A percentile compares a stretch with the other conserved stretches of the same genome.
Conservation (phyloP, 345 rosid species). For the Cochlearia excelsa region DNA sequence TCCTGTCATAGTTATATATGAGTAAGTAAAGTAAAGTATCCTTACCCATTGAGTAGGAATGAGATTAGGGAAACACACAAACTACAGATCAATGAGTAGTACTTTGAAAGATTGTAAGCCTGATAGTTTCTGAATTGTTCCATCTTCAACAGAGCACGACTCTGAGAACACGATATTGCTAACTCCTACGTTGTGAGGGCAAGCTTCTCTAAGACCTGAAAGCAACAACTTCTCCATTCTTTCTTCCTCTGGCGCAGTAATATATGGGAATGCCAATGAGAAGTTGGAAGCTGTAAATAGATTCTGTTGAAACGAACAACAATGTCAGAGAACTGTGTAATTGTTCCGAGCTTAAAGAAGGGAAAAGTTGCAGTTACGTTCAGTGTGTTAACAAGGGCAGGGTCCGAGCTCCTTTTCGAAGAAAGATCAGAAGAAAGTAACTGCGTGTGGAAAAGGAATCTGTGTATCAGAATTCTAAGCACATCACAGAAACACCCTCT, state of each 20-base stretch:
- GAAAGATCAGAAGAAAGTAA: conserved; percentile 70
- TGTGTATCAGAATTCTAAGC: conserved; percentile 5
- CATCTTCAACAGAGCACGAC: conserved; percentile 64
- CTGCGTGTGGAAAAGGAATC: conserved; percentile 38
- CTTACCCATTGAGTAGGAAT: neutral
- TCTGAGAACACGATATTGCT: conserved; percentile 66
- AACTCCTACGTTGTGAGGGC: conserved; percentile 47
- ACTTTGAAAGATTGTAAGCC: conserved; percentile 63
- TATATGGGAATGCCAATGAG: conserved; percentile 92
- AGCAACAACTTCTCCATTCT: conserved; percentile 68
- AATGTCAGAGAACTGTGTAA: conserved; percentile 6
- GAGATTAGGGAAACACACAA: neutral
- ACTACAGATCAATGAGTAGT: conserved; percentile 23
- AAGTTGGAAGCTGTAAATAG: conserved; percentile 64
- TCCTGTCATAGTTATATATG: conserved; percentile 47
- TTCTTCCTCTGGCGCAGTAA: conserved; percentile 67
- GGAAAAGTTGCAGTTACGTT: conserved; percentile 44
- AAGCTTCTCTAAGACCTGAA: conserved; percentile 66
- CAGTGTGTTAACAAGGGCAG: conserved; percentile 61
- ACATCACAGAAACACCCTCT: conserved; percentile 4
- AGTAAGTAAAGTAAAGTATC: conserved; percentile 9
- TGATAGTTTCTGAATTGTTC: conserved; percentile 55
- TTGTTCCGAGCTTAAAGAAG: neutral
- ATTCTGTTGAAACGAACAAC: conserved; percentile 45
- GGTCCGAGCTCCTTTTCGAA: conserved; percentile 46